A percentile compares a stretch with the other conserved stretches of the same genome.
phyloP scores from a whole-genome alignment of 257 asterid species.

The Marsdenia floribunda region DNA sequence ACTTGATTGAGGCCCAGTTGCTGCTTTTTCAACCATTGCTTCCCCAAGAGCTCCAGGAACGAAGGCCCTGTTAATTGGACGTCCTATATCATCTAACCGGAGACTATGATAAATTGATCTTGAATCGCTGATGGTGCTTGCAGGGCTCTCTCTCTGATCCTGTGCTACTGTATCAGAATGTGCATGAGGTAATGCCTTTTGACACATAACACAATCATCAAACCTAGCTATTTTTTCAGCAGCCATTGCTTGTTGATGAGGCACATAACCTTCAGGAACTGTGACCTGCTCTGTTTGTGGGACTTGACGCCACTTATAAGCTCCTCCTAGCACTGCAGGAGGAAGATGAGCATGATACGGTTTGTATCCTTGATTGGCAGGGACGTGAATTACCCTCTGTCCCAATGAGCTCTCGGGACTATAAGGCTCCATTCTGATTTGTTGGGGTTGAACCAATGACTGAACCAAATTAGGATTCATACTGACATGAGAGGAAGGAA shows the following conservation, averaged over 20 bases:
- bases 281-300: slow-evolving; percentile 48
- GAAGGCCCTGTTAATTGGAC: slow-evolving; percentile 39
- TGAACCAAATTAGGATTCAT: slow-evolving; percentile 47
- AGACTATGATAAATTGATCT: slow-evolving; percentile 51
- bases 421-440: slow-evolving; percentile 50
- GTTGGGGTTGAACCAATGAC: slow-evolving; percentile 48
- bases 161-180: slow-evolving; percentile 85
- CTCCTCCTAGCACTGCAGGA: slow-evolving; percentile 41
- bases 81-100: slow-evolving; percentile 56
- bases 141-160: slow-evolving; percentile 48
- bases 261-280: slow-evolving; percentile 21
- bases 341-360: slow-evolving; percentile 47
- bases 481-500: slow-evolving; percentile 51
- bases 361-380: slow-evolving; percentile 55
- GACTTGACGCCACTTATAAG: slow-evolving; percentile 61
- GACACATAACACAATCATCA: slow-evolving; percentile 84
- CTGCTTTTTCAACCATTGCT: slow-evolving; percentile 34
- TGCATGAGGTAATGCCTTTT: slow-evolving; percentile 91
- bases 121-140: slow-evolving; percentile 38
- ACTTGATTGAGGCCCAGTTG: slow-evolving; percentile 29
- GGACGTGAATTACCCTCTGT: slow-evolving; percentile 53
- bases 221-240: slow-evolving; percentile 34
- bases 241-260: slow-evolving; percentile 21
- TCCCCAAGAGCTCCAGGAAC: slow-evolving; percentile 35
- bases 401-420: slow-evolving; percentile 45